Evolutionary conservation across 495 filamentous ascomycete genomes (phyloP), one percentile per base, ranked within the genome.

Genomic region (Aspergillus leporis): DNA sequence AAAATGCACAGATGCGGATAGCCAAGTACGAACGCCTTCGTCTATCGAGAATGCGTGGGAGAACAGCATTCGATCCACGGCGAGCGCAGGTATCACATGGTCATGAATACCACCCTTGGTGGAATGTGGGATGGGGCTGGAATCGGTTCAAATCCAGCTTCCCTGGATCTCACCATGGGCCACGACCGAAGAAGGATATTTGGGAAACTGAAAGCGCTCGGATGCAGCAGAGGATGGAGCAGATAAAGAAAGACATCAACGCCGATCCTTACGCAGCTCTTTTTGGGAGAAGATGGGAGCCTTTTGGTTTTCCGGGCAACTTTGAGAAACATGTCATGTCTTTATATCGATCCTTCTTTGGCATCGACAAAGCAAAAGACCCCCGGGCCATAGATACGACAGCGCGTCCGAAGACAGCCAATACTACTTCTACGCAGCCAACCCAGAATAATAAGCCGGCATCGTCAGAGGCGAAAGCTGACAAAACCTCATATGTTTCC

Each of bases 201-300:
- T 68, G 66, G 64, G 59, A 68, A 16, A 34, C 51, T 0, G 62
- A 69, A 36, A 59, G 50, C 16, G 54, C 62, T 16, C 64, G 59
- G 12, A 54, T 63, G 52, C 59, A 67, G n/a, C 56, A 59, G n/a
- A 66, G 55, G 9, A 69, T 74, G 50, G 64, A 73, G 6, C 53
- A 70, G 36, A 53, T 79, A 19, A 74, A 70, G 60, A 76, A 66
- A 53, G 62, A 62, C 21, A 65, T 79, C 13, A 70, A 74, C 5
- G 56, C 62, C 6, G 78, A 82, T 53, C 76, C 79, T 1, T 78
- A 74, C 50, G 60, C 59, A 13, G 72, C 71, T 8, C 23, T 81
- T 2, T 83, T 82, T 66, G 77, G 78, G 16, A 70, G 64, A 22
- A 67, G 70, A 53, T 52, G 69, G 43, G 68, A 66, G 36, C 67